These are phyloP conservation scores for Singerocomus inundabilis DNA, from an alignment of 1,284 basidiomycete genomes.

Conservation along the genomic window DNA sequence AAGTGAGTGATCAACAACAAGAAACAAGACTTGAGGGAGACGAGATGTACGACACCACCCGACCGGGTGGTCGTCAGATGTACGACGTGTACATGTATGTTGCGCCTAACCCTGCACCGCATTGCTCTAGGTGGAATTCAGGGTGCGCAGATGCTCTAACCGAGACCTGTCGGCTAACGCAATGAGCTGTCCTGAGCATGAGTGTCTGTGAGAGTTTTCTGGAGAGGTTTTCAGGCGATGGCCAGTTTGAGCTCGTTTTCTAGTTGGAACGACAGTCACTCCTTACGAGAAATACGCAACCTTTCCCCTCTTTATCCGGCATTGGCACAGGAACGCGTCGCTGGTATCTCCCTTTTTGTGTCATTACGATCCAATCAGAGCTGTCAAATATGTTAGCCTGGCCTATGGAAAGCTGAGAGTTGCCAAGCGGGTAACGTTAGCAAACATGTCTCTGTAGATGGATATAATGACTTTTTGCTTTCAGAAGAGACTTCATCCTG, in stretches of 20 bases:
- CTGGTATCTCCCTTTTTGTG: too few relatives aligned
- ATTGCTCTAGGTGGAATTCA: not conserved
- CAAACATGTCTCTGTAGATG: not conserved
- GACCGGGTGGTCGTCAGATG: too few relatives aligned
- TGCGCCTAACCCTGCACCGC: too few relatives aligned
- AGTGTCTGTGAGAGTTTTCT: conserved; percentile 9
- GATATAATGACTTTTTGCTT: not conserved
- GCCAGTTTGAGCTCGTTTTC: too few relatives aligned
- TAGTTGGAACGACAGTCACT: too few relatives aligned
- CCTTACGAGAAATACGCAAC: not conserved
- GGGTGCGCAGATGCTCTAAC: not conserved
- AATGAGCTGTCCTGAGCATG: conserved; percentile 4
- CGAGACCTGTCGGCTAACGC: not conserved
- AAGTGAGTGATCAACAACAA: not conserved
- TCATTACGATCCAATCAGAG: not conserved
- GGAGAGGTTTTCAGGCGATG: not conserved
- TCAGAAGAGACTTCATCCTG: not conserved
- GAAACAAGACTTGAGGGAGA: too few relatives aligned
- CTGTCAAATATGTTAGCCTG: too few relatives aligned
- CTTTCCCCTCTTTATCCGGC: not conserved
- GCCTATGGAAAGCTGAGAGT: not conserved
- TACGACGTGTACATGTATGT: too few relatives aligned
- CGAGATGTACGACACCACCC: too few relatives aligned
- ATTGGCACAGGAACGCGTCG: not conserved
- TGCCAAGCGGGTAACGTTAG: not conserved